Percentiles rank a stretch among this genome's conserved stretches.
Evolutionary conservation across 257 asterid genomes (phyloP).

Genomic region (Gynochthodes officinalis): DNA sequence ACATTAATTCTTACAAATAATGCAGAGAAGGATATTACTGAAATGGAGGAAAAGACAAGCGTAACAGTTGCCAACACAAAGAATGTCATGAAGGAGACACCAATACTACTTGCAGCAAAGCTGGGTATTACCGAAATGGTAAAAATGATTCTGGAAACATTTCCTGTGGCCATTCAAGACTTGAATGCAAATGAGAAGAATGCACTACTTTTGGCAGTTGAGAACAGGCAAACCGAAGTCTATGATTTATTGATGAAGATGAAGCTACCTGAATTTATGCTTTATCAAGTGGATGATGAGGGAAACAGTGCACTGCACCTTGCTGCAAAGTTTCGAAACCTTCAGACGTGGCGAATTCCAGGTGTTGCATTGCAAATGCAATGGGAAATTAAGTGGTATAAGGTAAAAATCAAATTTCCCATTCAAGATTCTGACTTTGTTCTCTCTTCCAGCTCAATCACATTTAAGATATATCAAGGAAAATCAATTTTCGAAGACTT

Average conservation of each 20-base stretch:
- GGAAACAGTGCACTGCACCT: slow-evolving; percentile 52
- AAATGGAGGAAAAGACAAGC: not conserved
- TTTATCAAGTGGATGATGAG: slow-evolving; percentile 39
- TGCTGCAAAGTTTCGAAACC: slow-evolving; percentile 38
- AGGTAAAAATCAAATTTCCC: slow-evolving; percentile 29
- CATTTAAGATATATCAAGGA: no score
- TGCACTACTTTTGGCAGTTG: slow-evolving; percentile 48
- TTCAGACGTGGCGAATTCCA: slow-evolving; percentile 53
- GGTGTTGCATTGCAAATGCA: slow-evolving; percentile 67
- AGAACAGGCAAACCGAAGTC: slow-evolving; percentile 43
- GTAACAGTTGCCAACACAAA: not conserved
- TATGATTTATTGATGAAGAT: slow-evolving; percentile 21
- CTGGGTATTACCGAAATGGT: slow-evolving; percentile 60
- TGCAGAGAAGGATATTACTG: not conserved
- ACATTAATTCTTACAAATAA: not conserved
- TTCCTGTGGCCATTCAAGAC: slow-evolving; percentile 53
- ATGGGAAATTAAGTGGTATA: slow-evolving; percentile 56
- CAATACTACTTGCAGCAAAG: slow-evolving; percentile 52
- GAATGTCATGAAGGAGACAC: slow-evolving; percentile 30
- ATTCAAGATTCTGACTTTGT: no score
- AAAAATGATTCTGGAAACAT: slow-evolving; percentile 28
- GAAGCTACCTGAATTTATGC: slow-evolving; percentile 33
- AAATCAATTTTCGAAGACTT: no score
- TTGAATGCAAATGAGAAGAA: slow-evolving; percentile 42
- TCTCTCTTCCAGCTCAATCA: no score